These are phyloP conservation scores for Aureobasidium lini DNA, from an alignment of 2,329 filamentous ascomycete species.

Conservation along the genomic window DNA sequence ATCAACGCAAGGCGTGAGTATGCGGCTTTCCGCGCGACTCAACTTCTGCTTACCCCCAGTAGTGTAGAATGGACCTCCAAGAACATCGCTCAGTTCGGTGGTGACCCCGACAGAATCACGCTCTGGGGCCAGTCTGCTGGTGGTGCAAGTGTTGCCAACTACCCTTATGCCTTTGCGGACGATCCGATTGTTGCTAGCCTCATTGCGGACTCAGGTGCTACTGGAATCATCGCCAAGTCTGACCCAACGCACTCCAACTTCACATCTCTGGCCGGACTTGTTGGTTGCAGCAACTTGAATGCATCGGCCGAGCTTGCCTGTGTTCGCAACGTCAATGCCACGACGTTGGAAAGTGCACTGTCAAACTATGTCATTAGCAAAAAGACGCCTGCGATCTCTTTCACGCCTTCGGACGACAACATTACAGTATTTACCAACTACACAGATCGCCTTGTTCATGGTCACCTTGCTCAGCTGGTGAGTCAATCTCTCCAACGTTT, in stretches of 20 bases:
- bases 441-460: conserved; percentile 13
- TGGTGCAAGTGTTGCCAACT: conserved; percentile 14
- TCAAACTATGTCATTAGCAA: conserved; percentile 12
- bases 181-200: conserved; percentile 17
- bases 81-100: conserved; percentile 19
- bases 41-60: not conserved
- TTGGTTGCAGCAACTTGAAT: not conserved
- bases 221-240: conserved; percentile 11
- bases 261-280: conserved; percentile 3
- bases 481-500: not conserved
- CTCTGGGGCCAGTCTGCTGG: conserved; percentile 18
- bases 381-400: conserved; percentile 9
- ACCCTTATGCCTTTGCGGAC: conserved; percentile 17
- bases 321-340: conserved; percentile 4
- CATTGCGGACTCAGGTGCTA: conserved; percentile 17
- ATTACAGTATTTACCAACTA: conserved; percentile 16
- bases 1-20: conserved; percentile 16
- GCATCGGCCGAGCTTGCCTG: not conserved
- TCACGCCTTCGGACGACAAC: conserved; percentile 16
- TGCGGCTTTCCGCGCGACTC: not conserved
- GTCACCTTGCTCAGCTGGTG: conserved; percentile 16
- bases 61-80: conserved; percentile 18
- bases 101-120: conserved; percentile 17
- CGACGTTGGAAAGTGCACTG: conserved; percentile 3
- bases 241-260: conserved; percentile 10